A percentile compares a stretch with the other conserved stretches of the same genome.
phyloP scores from a whole-genome alignment of 2,329 filamentous ascomycete species.

The Colletotrichum costaricense region DNA sequence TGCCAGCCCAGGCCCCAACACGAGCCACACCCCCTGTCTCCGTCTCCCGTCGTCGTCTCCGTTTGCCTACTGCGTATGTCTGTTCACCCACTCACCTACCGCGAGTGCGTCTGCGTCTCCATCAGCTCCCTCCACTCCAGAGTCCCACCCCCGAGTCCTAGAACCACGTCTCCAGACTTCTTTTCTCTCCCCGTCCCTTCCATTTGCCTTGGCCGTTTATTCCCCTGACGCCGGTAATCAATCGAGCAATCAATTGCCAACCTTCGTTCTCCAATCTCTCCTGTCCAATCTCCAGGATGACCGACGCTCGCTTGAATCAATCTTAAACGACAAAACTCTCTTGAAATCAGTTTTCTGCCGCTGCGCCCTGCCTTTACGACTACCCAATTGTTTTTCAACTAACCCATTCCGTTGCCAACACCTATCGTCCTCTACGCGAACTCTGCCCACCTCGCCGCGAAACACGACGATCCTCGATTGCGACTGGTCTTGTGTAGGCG shows the following conservation, averaged over 20 bases:
- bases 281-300: constrained; percentile 23
- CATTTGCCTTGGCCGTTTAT: not conserved
- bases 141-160: not conserved
- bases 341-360: not conserved
- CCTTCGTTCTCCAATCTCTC: constrained; percentile 7
- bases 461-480: not conserved
- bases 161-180: constrained; percentile 5
- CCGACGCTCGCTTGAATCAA: constrained; percentile 30
- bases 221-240: constrained; percentile 9
- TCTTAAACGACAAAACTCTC: not conserved
- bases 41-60: not conserved
- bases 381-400: not conserved
- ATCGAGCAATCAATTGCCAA: constrained; percentile 14
- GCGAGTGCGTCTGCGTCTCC: not conserved
- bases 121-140: not conserved
- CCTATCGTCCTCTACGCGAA: not conserved
- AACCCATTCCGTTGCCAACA: not conserved
- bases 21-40: not conserved
- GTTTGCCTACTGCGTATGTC: not conserved
- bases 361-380: not conserved
- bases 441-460: not conserved
- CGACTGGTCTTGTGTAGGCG: not conserved
- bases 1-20: not conserved
- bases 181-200: not conserved
- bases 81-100: not conserved